Evolutionary conservation across 208 protist genomes (phyloP).

Genomic region (Leishmania aethiopica): DNA sequence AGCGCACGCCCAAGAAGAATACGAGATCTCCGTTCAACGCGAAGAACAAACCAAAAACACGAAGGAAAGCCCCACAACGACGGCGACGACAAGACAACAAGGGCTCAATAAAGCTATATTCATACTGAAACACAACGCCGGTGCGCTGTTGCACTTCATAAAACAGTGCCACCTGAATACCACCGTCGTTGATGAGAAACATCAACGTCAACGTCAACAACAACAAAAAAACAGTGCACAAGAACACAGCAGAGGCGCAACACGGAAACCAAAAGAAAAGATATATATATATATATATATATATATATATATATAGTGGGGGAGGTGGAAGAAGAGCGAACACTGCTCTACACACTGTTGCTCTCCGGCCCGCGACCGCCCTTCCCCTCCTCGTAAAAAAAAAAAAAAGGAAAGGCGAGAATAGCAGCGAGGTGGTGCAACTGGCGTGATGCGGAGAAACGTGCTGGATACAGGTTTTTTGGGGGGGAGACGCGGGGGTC

Average conservation of each 20-base stretch:
- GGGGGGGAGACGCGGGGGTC: too few species aligned
- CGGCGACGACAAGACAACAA: background rate
- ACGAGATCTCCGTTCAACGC: too few species aligned
- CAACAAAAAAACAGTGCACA: background rate
- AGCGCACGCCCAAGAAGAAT: too few species aligned
- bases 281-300: too few species aligned
- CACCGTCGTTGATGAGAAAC: background rate
- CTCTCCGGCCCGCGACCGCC: background rate
- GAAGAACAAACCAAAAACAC: too few species aligned
- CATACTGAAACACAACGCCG: background rate
- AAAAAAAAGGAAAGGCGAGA: background rate
- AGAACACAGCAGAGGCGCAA: background rate
- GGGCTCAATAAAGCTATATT: background rate
- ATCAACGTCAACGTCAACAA: background rate
- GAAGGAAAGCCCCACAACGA: background rate
- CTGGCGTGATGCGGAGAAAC: background rate
- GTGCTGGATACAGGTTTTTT: background rate
- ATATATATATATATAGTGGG: background rate
- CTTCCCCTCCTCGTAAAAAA: background rate
- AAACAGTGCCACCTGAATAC: background rate
- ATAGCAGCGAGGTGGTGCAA: background rate
- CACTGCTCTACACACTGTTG: too few species aligned
- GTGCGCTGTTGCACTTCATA: background rate
- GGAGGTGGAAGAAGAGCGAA: too few species aligned
- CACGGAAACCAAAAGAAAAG: background rate